Conservation (phyloP, 108 stramenopile species). For the Skeletonema grethae region DNA sequence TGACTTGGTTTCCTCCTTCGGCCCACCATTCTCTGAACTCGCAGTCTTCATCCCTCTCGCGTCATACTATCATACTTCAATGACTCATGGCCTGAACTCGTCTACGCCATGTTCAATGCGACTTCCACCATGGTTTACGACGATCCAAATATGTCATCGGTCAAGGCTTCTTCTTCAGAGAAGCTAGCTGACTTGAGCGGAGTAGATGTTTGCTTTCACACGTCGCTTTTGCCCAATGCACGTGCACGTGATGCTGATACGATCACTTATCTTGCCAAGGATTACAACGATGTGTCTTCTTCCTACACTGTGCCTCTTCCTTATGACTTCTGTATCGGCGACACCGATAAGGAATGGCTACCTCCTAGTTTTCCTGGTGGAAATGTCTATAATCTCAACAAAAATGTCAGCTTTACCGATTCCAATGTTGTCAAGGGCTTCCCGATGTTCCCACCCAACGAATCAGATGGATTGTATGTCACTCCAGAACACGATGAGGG, state of each 20-base stretch:
- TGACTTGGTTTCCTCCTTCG: not conserved
- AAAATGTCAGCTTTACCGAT: not conserved
- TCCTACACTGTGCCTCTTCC: slow-evolving; percentile 3
- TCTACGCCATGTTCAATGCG: not conserved
- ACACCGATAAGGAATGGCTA: not conserved
- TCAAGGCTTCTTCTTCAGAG: not conserved
- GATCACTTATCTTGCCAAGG: not conserved
- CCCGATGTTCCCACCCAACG: not conserved
- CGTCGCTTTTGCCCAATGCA: slow-evolving; percentile 5
- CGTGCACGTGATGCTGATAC: slow-evolving; percentile 4
- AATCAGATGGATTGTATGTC: not conserved
- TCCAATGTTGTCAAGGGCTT: not conserved
- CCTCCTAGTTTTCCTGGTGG: not conserved
- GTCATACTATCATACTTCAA: not conserved
- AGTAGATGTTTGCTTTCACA: not conserved
- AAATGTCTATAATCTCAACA: not conserved
- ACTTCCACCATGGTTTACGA: not conserved
- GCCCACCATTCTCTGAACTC: not conserved
- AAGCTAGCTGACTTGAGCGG: not conserved
- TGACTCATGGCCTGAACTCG: not conserved
- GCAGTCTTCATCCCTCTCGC: not conserved
- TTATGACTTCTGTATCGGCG: not conserved
- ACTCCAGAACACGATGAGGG: not conserved
- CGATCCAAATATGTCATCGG: not conserved
- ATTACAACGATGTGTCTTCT: not conserved